Base-by-base conservation (phyloP, 305 asterid species). In the Fraxinus nigra region DNA sequence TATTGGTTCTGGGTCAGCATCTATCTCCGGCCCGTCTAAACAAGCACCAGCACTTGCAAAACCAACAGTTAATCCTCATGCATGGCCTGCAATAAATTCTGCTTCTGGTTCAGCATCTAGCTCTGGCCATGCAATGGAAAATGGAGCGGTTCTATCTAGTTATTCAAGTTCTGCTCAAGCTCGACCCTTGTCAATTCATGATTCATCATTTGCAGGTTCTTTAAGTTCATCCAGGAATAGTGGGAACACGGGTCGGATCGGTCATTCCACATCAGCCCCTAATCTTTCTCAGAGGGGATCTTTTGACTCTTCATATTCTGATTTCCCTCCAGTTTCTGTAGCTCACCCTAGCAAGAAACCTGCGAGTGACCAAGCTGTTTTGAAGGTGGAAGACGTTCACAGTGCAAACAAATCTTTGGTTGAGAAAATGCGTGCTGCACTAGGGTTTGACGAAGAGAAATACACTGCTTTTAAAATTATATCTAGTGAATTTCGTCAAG, bases 231-330 rank as follows among this genome's bases (percentile, higher is more conserved):
- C 92, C 18, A 89, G 85, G 92, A 87, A 85, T 78, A 82, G 92
- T 80, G 88, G 88, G 51, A 86, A 82, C 84, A 84, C 70, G 10
- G 81, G 83, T 82, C 87, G 86, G 69, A 90, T 91, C 20, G 84
- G 87, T 87, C 98, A 93, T 85, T 92, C 98, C 63, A 87, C 94
- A 4, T 96, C 98, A 81, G 96, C 97, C 43, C 98, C 99, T 59
- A 92, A 90, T 85, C 95, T 93, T 77, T 90, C 89, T 40, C 89
- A 83, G 14, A 85, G 79, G 9, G 92, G 86, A 63, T 85, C 92
- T 54, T 85, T 88, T 30, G 89, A 51, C 78, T 76, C 95, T 54
- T 83, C 92, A 22, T 38, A 81, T 5, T n/a, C 85, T 77, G 97
- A 91, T 78, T 91, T 94, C 84, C 99, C 98, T 82, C 99, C 96